These are phyloP conservation scores for Trichoderma asperellum DNA, from an alignment of 2,329 filamentous ascomycete genomes.

Conservation along the genomic window DNA sequence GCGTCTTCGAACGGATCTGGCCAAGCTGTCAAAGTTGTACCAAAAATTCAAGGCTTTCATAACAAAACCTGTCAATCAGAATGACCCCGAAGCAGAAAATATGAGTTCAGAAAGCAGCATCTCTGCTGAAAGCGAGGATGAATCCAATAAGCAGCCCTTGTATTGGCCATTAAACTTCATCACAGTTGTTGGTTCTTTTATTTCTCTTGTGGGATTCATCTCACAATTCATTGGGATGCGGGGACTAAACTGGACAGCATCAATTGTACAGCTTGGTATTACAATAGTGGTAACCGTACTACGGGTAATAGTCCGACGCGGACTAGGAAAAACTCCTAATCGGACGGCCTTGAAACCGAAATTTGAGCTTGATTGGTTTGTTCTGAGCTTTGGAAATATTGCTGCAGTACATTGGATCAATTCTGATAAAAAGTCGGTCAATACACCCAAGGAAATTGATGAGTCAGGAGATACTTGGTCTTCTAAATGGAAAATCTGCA, in stretches of 20 bases:
- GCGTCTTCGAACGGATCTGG: too few species aligned
- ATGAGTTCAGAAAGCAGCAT: too few species aligned
- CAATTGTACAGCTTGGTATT: background rate
- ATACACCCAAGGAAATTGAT: background rate
- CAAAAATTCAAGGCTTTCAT: too few species aligned
- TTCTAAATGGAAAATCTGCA: too few species aligned
- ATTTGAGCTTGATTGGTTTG: slow-evolving; percentile 19
- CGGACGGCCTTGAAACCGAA: background rate
- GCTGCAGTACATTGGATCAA: background rate
- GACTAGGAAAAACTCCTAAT: background rate
- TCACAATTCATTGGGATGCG: slow-evolving; percentile 37
- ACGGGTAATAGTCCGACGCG: slow-evolving; percentile 8
- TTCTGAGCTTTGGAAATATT: background rate
- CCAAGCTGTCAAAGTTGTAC: too few species aligned
- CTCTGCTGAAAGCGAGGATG: too few species aligned
- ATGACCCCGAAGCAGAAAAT: too few species aligned
- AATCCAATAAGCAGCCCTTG: too few species aligned
- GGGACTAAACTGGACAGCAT: slow-evolving; percentile 14
- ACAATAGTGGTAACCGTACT: background rate
- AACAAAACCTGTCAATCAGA: too few species aligned
- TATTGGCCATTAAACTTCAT: background rate
- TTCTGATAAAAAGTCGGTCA: too few species aligned
- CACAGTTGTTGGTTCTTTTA: slow-evolving; percentile 19
- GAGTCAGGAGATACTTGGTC: background rate
- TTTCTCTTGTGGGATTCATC: slow-evolving; percentile 36